Evolutionary conservation across 139 green algal species (phyloP).

Genomic region (Tetratostichococcus sp.): DNA sequence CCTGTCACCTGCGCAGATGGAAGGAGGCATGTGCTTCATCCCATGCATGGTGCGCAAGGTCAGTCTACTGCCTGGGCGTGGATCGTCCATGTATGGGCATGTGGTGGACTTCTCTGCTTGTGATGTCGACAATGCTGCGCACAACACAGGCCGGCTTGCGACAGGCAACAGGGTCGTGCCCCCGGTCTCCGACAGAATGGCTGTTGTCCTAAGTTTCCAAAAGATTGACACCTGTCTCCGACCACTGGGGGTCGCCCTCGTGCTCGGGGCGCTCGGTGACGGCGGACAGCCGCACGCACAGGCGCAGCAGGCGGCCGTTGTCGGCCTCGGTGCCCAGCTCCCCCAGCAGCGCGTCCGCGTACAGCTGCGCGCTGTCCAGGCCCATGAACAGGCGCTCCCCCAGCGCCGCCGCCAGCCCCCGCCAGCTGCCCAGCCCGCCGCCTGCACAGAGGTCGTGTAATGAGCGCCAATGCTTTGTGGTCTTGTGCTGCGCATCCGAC

Average conservation of each 20-base stretch:
- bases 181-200: too few species aligned
- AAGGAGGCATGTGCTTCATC: neutral
- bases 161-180: too few species aligned
- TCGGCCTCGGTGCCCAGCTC: slow-evolving; percentile 81
- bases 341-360: slow-evolving; percentile 43
- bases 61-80: too few species aligned
- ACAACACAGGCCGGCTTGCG: too few species aligned
- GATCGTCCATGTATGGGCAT: too few species aligned
- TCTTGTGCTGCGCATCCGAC: too few species aligned
- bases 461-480: too few species aligned
- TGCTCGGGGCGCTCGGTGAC: slow-evolving; percentile 68
- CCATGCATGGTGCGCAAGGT: too few species aligned
- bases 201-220: too few species aligned
- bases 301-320: slow-evolving; percentile 81
- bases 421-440: slow-evolving; percentile 34
- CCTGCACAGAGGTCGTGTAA: too few species aligned
- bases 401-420: slow-evolving; percentile 45
- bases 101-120: too few species aligned
- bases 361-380: slow-evolving; percentile 44
- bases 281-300: slow-evolving; percentile 76
- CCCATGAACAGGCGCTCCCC: slow-evolving; percentile 74
- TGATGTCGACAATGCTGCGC: too few species aligned
- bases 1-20: slow-evolving; percentile 48
- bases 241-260: slow-evolving; percentile 53
- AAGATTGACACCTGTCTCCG: slow-evolving; percentile 51